These are phyloP conservation scores for Sporothrix pallida DNA, from an alignment of 2,329 filamentous ascomycete genomes.

Conservation along the genomic window DNA sequence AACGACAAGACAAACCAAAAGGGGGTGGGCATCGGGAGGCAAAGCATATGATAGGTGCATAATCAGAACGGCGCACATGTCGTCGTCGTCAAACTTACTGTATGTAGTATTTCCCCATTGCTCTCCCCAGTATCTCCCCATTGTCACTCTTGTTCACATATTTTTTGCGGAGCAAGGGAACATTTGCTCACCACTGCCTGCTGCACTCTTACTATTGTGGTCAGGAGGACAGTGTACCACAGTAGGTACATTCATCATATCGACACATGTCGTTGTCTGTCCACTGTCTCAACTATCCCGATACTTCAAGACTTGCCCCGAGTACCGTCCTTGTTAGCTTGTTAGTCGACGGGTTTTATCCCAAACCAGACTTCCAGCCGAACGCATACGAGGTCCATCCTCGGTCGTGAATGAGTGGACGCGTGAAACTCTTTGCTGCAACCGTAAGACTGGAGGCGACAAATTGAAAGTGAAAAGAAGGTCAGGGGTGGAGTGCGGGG, in stretches of 20 bases:
- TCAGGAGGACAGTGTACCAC: no score
- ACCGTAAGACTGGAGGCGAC: slow-evolving; percentile 12
- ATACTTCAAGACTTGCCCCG: no score
- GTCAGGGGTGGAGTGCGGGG: neutral
- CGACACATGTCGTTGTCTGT: no score
- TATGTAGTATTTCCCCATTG: neutral
- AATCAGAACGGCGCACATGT: neutral
- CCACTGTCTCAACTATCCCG: no score
- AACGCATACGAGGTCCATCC: neutral
- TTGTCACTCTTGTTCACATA: neutral
- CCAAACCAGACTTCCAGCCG: slow-evolving; percentile 11
- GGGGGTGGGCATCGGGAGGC: neutral
- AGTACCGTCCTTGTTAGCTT: neutral
- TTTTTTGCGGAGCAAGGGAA: slow-evolving; percentile 15
- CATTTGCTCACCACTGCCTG: neutral
- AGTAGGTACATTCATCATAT: no score
- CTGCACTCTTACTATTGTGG: no score
- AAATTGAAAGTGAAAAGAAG: neutral
- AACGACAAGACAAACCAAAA: neutral
- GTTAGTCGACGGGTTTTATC: neutral
- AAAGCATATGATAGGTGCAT: slow-evolving; percentile 23
- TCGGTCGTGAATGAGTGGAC: neutral
- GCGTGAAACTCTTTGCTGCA: neutral
- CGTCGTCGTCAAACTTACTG: neutral
- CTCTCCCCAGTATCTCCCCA: neutral